phyloP scores from a whole-genome alignment of 805 yeast species.

The Lachancea sp. region DNA sequence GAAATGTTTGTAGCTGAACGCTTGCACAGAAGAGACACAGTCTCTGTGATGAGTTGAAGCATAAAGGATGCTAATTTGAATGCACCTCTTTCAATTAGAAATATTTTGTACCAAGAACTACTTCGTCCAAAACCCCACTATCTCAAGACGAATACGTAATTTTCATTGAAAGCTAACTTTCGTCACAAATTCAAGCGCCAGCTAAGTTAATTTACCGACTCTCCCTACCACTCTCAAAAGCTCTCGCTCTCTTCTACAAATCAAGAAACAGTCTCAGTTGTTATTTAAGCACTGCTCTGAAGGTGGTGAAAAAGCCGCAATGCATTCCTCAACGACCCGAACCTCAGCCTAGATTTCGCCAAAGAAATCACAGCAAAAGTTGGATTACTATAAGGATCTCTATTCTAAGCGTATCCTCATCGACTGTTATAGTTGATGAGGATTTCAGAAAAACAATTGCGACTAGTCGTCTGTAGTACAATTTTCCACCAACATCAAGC shows the following conservation, averaged over 20 bases:
- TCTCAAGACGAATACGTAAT: too few species aligned
- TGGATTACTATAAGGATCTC: slow-evolving; percentile 31
- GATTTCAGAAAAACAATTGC: slow-evolving; percentile 22
- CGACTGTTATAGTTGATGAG: slow-evolving; percentile 54
- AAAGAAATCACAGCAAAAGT: slow-evolving; percentile 30
- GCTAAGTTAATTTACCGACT: neutral
- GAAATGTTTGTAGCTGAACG: too few species aligned
- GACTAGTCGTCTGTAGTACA: too few species aligned
- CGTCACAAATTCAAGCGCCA: neutral
- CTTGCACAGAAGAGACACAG: too few species aligned
- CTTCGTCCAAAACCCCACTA: neutral
- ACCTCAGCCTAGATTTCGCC: too few species aligned
- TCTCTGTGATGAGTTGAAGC: too few species aligned
- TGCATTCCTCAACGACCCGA: slow-evolving; percentile 49
- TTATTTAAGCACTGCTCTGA: slow-evolving; percentile 35
- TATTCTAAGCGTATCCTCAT: slow-evolving; percentile 39
- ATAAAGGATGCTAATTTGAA: too few species aligned
- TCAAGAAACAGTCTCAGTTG: slow-evolving; percentile 32
- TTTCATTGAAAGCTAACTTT: too few species aligned
- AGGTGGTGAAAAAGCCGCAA: slow-evolving; percentile 47
- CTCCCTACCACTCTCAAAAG: too few species aligned
- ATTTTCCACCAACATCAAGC: too few species aligned
- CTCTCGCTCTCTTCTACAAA: slow-evolving; percentile 2
- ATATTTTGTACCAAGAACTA: too few species aligned
- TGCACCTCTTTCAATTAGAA: too few species aligned